phyloP scores from a whole-genome alignment of 2,329 filamentous ascomycete genomes.

The Colletotrichum lindemuthianum region DNA sequence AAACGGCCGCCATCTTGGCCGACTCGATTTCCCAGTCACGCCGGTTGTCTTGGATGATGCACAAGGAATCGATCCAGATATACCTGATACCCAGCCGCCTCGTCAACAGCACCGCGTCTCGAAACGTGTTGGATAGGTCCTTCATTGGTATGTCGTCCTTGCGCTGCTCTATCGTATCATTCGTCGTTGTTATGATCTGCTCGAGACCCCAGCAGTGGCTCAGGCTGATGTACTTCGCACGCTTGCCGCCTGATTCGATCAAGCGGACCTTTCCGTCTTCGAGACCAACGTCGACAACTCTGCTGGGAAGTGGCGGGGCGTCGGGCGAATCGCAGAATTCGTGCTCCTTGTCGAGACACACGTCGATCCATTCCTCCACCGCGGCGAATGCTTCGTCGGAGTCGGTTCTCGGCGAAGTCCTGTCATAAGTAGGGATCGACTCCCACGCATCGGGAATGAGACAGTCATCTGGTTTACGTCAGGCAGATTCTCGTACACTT shows the following conservation, averaged over 20 bases:
- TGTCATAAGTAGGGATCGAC: not conserved
- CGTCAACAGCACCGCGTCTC: conserved; percentile 39
- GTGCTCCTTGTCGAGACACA: not conserved
- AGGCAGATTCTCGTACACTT: not conserved
- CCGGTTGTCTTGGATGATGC: conserved; percentile 41
- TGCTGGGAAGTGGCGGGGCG: not conserved
- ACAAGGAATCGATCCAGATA: conserved; percentile 44
- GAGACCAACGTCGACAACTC: not conserved
- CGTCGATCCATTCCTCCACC: not conserved
- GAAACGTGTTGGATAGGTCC: conserved; percentile 37
- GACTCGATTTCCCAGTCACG: conserved; percentile 38
- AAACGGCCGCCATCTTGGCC: conserved; percentile 36
- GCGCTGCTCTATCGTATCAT: conserved; percentile 7
- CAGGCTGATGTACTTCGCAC: conserved; percentile 26
- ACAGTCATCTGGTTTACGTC: not conserved
- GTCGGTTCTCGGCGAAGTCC: not conserved
- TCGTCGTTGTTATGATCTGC: conserved; percentile 2
- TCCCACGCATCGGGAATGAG: not conserved
- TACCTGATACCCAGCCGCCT: conserved; percentile 39
- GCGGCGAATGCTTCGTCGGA: not conserved
- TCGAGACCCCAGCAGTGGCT: conserved; percentile 37
- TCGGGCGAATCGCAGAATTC: not conserved
- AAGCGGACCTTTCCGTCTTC: not conserved
- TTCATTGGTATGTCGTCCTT: conserved; percentile 8
- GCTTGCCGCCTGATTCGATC: not conserved